Conservation (phyloP, 805 yeast genomes). For the Metschnikowia borealis region DNA sequence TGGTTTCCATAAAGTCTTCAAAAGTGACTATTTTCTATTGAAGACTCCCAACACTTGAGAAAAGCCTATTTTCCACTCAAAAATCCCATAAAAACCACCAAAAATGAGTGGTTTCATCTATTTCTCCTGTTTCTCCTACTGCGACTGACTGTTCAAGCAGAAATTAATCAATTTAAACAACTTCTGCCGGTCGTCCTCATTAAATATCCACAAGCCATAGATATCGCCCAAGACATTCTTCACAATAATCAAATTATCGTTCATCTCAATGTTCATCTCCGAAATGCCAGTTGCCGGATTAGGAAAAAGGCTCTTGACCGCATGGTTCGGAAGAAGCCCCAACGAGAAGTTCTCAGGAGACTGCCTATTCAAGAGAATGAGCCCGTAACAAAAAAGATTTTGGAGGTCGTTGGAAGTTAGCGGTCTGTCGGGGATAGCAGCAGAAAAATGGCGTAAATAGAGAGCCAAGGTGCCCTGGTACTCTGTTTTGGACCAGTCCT, state of each 20-base stretch:
- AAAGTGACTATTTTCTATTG: too few relatives aligned
- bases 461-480: constrained; percentile 68
- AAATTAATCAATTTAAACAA: constrained; percentile 45
- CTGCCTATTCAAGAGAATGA: constrained; percentile 63
- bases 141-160: constrained; percentile 33
- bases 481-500: constrained; percentile 68
- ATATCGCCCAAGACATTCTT: constrained; percentile 66
- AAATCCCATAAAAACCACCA: too few relatives aligned
- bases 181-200: constrained; percentile 60
- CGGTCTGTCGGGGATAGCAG: constrained; percentile 19
- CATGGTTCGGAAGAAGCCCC: constrained; percentile 59
- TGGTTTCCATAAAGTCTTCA: too few relatives aligned
- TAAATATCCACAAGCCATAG: constrained; percentile 76
- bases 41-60: too few relatives aligned
- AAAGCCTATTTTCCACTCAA: too few relatives aligned
- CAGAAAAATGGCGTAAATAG: constrained; percentile 48
- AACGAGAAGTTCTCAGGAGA: constrained; percentile 69
- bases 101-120: too few relatives aligned
- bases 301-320: constrained; percentile 43
- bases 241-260: constrained; percentile 66
- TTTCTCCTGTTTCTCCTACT: neutral
- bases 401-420: constrained; percentile 26
- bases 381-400: constrained; percentile 57
- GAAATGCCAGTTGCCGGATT: constrained; percentile 30
- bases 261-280: constrained; percentile 62